Evolutionary conservation across 2,329 filamentous ascomycete genomes (phyloP), one percentile per base, ranked within the genome.

Genomic region (Fonsecaea pedrosoi): DNA sequence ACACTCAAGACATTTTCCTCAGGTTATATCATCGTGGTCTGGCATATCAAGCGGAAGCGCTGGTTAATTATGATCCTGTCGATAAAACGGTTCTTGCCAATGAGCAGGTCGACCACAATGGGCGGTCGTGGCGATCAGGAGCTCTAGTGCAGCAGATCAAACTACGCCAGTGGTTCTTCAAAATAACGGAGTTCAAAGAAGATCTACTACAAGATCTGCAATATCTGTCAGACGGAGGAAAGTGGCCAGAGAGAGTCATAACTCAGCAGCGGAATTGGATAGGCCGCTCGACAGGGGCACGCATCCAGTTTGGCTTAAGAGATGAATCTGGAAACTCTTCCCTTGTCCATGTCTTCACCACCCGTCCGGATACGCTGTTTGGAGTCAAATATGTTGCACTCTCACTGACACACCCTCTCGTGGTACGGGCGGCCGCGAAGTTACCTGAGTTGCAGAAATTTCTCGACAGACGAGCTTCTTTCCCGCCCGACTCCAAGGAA

Each of bases 91-190:
- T 97, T 15, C 82, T 97, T 66, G 93, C 93, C 10, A 97, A 97
- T 76, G 93, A 97, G 78, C 93, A 97, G 79, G 68, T 96, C n/a
- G 92, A 96, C 76, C 85, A 90, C 58, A 90, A 92, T 74, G 93
- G 93, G 37, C 87, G 83, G 73, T 96, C 92, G 1, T 97, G 93
- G 93, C 87, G 92, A 8, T 90, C 90, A 0, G 90, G 85, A 69
- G 96, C 92, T 76, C 96, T 98, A 0, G 94, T 96, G 2, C 92
- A 97, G 76, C 91, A 94, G 6, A 97, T 90, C 64, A 97, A 84
- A 0, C 92, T 97, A 77, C 92, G 91, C 78, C 93, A 97, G 78
- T 97, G 93, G 93, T 96, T 96, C 77, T 87, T 96, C 70, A 89
- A 88, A 69, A 96, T 95, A 74, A 94, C 92, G 3, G 86, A 87